Evolutionary conservation across 768 basidiomycete species (phyloP).

Genomic region (Tricholoma furcatifolium): DNA sequence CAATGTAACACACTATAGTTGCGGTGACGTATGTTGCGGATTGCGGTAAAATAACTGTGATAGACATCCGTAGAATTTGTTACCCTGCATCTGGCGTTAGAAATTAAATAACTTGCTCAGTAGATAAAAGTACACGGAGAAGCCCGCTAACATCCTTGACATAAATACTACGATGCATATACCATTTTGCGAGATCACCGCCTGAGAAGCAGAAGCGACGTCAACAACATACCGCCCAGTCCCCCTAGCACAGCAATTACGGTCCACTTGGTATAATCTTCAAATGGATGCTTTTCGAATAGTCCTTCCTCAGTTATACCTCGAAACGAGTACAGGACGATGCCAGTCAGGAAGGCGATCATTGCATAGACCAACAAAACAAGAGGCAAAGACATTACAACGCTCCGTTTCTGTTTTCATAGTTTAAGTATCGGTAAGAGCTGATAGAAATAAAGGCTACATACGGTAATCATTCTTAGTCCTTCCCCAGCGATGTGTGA

Average conservation of each 20-base stretch:
- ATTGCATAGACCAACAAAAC: constrained; percentile 74
- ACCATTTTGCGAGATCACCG: constrained; percentile 15
- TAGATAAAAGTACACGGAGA: neutral
- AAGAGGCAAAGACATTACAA: constrained; percentile 69
- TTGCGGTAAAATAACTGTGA: too few relatives aligned
- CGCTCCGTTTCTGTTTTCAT: constrained; percentile 48
- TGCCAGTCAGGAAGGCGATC: constrained; percentile 62
- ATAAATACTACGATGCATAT: neutral
- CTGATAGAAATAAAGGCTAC: constrained; percentile 17
- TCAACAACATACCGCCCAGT: constrained; percentile 58
- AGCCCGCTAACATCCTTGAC: neutral
- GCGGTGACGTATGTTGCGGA: too few relatives aligned
- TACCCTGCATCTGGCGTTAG: too few relatives aligned
- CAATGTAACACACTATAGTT: too few relatives aligned
- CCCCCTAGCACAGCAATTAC: constrained; percentile 65
- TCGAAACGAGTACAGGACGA: constrained; percentile 65
- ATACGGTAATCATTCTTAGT: constrained; percentile 45
- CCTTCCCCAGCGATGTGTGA: constrained; percentile 58
- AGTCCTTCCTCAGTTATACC: constrained; percentile 39
- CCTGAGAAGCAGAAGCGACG: constrained; percentile 41
- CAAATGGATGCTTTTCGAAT: constrained; percentile 42
- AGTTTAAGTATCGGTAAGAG: neutral
- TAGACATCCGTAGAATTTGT: too few relatives aligned
- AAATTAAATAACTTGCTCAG: too few relatives aligned
- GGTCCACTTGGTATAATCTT: constrained; percentile 61